Evolutionary conservation across 2,329 filamentous ascomycete genomes (phyloP).

Genomic region (Ophiostoma tasmaniense): DNA sequence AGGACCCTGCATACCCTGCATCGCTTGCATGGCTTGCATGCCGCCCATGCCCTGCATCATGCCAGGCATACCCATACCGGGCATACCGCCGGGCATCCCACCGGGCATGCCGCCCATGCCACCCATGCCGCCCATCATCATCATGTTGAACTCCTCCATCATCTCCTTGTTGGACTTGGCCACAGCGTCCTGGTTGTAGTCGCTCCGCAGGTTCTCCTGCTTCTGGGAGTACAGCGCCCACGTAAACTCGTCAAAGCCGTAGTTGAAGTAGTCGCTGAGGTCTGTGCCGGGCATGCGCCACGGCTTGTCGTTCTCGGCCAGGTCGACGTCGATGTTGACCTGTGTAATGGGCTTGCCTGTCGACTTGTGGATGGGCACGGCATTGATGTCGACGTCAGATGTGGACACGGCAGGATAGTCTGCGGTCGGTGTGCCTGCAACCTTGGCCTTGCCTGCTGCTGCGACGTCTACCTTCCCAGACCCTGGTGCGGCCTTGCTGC

Average conservation of each 20-base stretch:
- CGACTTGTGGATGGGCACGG: slow-evolving; percentile 66
- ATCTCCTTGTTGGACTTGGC: slow-evolving; percentile 67
- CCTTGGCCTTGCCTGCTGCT: background rate
- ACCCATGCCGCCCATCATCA: slow-evolving; percentile 49
- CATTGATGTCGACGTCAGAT: slow-evolving; percentile 78
- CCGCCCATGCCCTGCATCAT: slow-evolving; percentile 20
- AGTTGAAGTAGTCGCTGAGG: slow-evolving; percentile 96
- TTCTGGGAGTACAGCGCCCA: slow-evolving; percentile 92
- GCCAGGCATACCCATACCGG: slow-evolving; percentile 30
- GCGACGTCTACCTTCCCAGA: background rate
- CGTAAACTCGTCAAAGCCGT: slow-evolving; percentile 96
- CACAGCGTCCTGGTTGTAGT: slow-evolving; percentile 60
- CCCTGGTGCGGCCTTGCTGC: slow-evolving; percentile 4
- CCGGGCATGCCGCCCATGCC: slow-evolving; percentile 22
- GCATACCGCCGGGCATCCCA: slow-evolving; percentile 20
- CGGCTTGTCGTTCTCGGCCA: slow-evolving; percentile 77
- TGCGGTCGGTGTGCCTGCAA: slow-evolving; percentile 13
- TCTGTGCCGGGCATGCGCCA: slow-evolving; percentile 94
- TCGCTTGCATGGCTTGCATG: slow-evolving; percentile 25
- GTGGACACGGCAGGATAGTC: slow-evolving; percentile 56
- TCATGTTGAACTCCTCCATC: slow-evolving; percentile 62
- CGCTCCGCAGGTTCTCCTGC: slow-evolving; percentile 68
- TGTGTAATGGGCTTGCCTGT: slow-evolving; percentile 75
- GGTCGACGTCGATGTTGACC: slow-evolving; percentile 64
- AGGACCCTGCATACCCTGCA: slow-evolving; percentile 38